Base-by-base conservation (phyloP, 164 flowering plant genomes). In the Umbilicus rupestris region DNA sequence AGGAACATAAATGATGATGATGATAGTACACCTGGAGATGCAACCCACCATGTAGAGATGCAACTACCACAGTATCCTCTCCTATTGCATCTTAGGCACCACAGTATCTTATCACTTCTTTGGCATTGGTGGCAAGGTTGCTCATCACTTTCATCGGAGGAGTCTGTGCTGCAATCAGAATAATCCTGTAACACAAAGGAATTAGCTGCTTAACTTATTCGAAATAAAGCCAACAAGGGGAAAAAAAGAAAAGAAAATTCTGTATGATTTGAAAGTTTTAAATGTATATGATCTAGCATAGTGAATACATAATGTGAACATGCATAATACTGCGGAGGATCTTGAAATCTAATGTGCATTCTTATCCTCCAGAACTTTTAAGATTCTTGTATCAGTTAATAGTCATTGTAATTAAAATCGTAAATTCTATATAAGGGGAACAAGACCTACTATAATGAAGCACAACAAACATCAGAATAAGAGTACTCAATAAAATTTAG, bases 41-140 rank as follows among this genome's bases (percentile, higher is more conserved):
- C 16, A 73, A 42, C 86, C 78, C 71, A 91, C 99, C 92, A 84
- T 75, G 82, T 79, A 55, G 92, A 80, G 59, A 88, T 88, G 76
- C 98, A 94, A 75, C 69, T 80, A 33, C 68, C 80, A 75, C 98
- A 94, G 62, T 89, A 94, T 35, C 96, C 98, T 77, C 89, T 87
- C 77, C 75, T 82, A 67, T 84, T 84, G 78, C 98, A 94, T 78
- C 63, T 85, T 44, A 72, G 83, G 77, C 98, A 94, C 96, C 91
- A 91, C 58, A 80, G 44, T 60, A 94, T 82, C 67, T 71, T 81
- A 37, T 80, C 83, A 76, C 72, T 82, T 75, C 82, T 81, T 62
- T 78, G 84, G 68, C 96, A 94, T 69, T 94, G 99, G 79, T 94
- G 99, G 72, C 99, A 94, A 66, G 78, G 82, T 47, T 80, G 89